Evolutionary conservation across 768 basidiomycete species (phyloP).

Genomic region (Gymnopilus junonius): DNA sequence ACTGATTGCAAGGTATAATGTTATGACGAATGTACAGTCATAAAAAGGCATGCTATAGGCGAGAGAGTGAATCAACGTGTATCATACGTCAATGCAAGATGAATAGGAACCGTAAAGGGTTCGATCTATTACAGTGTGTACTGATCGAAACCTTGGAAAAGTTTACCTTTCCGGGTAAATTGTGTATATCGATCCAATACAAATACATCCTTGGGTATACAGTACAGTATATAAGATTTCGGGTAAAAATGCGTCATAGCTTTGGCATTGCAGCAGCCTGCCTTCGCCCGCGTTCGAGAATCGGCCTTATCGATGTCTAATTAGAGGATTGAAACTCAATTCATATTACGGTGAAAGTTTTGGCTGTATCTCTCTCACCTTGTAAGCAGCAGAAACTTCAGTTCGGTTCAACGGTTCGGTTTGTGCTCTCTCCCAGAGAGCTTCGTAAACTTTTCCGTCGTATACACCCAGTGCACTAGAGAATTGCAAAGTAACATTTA

Average conservation of each 20-base stretch:
- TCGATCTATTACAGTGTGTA: neutral
- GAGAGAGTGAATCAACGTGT: neutral
- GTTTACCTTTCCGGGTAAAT: neutral
- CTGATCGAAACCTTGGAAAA: neutral
- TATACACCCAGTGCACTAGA: slow-evolving; percentile 63
- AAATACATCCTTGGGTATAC: neutral
- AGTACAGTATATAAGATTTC: neutral
- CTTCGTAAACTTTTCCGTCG: slow-evolving; percentile 70
- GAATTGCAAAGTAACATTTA: neutral
- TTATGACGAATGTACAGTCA: neutral
- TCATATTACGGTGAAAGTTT: neutral
- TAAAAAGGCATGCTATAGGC: neutral
- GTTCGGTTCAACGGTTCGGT: slow-evolving; percentile 61
- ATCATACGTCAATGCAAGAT: neutral
- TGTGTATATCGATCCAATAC: neutral
- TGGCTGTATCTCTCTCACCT: slow-evolving; percentile 39
- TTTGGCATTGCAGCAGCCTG: slow-evolving; percentile 36
- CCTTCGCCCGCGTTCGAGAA: slow-evolving; percentile 51
- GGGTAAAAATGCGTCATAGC: slow-evolving; percentile 29
- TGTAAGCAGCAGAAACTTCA: slow-evolving; percentile 58
- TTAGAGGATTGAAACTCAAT: neutral
- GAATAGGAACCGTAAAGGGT: neutral
- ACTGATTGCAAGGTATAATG: neutral
- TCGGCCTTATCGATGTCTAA: slow-evolving; percentile 55
- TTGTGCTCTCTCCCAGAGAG: slow-evolving; percentile 63